Conservation (phyloP, 805 yeast species). For the Starmerella stigmatis region DNA sequence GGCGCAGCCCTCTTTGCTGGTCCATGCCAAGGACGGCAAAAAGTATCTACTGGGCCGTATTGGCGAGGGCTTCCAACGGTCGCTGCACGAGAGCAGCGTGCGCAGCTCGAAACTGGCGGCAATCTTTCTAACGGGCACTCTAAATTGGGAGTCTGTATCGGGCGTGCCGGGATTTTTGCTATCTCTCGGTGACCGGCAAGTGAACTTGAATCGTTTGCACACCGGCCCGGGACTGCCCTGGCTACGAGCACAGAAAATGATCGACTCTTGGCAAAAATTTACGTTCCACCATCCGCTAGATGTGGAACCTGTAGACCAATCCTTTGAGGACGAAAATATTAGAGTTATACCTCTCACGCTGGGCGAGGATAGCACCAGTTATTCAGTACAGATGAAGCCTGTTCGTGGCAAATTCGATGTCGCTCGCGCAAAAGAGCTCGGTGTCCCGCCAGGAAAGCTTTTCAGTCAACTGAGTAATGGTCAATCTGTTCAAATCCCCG, state of each 20-base stretch:
- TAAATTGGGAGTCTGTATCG: constrained; percentile 70
- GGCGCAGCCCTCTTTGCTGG: constrained; percentile 39
- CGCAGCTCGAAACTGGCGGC: constrained; percentile 49
- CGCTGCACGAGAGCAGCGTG: constrained; percentile 49
- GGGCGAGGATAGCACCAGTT: constrained; percentile 36
- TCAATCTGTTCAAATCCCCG: constrained; percentile 35
- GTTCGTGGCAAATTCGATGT: constrained; percentile 68
- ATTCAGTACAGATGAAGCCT: constrained; percentile 55
- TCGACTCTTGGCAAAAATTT: constrained; percentile 78
- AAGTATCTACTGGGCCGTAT: constrained; percentile 65
- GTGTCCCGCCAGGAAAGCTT: constrained; percentile 54
- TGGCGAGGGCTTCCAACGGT: constrained; percentile 80
- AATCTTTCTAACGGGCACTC: constrained; percentile 67
- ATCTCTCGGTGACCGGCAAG: constrained; percentile 51
- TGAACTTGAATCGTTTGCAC: constrained; percentile 5
- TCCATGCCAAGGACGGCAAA: constrained; percentile 40
- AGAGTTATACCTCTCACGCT: constrained; percentile 23
- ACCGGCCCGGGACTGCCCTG: constrained; percentile 32
- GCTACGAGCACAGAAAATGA: constrained; percentile 41
- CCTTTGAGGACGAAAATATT: constrained; percentile 25
- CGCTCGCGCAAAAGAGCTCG: constrained; percentile 53
- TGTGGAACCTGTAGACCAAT: constrained; percentile 31
- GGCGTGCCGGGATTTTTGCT: constrained; percentile 85
- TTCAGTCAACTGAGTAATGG: constrained; percentile 56
- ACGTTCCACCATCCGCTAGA: constrained; percentile 60